phyloP scores from a whole-genome alignment of 2,329 filamentous ascomycete genomes.

The Exophiala alcalophila region DNA sequence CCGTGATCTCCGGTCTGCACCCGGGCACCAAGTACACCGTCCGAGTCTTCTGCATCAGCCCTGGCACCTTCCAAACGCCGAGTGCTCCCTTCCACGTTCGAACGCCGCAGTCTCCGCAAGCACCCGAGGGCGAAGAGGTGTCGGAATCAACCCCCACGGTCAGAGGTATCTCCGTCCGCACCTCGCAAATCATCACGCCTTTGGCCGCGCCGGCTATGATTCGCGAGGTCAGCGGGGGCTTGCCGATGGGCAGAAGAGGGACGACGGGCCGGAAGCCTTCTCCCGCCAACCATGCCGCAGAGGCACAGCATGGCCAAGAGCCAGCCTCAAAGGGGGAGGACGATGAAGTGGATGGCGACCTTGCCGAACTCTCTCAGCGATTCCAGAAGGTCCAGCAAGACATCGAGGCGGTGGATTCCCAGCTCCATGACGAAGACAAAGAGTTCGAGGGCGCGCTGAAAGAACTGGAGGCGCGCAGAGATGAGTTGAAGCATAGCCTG shows the following conservation, averaged over 20 bases:
- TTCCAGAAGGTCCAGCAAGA: constrained; percentile 79
- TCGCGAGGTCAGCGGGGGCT: constrained; percentile 62
- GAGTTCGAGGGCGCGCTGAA: constrained; percentile 65
- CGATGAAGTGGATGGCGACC: constrained; percentile 61
- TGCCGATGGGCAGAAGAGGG: constrained; percentile 57
- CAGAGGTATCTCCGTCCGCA: constrained; percentile 53
- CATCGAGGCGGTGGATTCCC: constrained; percentile 71
- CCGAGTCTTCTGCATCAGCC: constrained; percentile 84
- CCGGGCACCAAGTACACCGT: constrained; percentile 91
- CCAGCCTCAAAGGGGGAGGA: constrained; percentile 29
- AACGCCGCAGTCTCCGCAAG: constrained; percentile 55
- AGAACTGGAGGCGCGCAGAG: constrained; percentile 72
- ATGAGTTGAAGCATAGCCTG: constrained; percentile 70
- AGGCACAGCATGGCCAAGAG: constrained; percentile 35
- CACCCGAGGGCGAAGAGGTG: constrained; percentile 19
- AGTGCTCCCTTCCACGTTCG: constrained; percentile 81
- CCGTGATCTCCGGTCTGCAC: constrained; percentile 82
- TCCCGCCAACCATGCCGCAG: constrained; percentile 54
- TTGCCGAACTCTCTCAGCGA: constrained; percentile 75
- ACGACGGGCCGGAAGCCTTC: constrained; percentile 74
- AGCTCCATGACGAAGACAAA: constrained; percentile 65
- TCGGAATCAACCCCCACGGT: constrained; percentile 46
- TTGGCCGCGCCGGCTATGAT: constrained; percentile 60
- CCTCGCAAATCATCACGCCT: constrained; percentile 54
- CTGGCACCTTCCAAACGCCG: constrained; percentile 87